Percentiles rank a stretch among this genome's conserved stretches.
Conservation (phyloP, 1,284 basidiomycete genomes). For the Trichosporon coremiiforme region DNA sequence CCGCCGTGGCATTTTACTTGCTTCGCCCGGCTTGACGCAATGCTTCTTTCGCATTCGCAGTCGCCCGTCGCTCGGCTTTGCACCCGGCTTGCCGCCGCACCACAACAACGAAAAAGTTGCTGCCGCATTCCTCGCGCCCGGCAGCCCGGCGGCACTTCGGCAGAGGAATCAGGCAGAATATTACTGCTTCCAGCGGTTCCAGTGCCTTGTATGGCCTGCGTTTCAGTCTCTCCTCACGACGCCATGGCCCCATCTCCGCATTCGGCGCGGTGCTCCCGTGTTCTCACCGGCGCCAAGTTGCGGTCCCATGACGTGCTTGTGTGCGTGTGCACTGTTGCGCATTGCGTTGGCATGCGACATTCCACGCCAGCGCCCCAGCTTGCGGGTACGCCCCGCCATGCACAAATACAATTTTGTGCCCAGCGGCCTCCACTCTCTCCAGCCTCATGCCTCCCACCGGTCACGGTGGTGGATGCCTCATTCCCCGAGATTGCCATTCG, state of each 20-base stretch:
- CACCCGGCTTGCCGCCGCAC: no score
- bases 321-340: background rate
- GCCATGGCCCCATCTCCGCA: background rate
- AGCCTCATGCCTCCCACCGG: no score
- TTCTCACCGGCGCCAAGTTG: background rate
- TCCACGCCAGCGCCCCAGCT: background rate
- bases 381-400: background rate
- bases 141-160: background rate
- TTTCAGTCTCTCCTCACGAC: background rate
- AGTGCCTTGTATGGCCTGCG: background rate
- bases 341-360: background rate
- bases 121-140: no score
- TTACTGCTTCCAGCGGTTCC: background rate
- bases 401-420: background rate
- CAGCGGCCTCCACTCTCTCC: background rate
- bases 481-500: constrained; percentile 15
- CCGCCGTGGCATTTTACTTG: background rate
- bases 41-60: background rate
- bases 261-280: background rate
- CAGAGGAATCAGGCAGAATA: constrained; percentile 4
- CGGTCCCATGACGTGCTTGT: background rate
- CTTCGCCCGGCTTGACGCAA: background rate
- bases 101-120: no score
- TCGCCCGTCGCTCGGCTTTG: no score
- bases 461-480: background rate